These are phyloP conservation scores for Neopestalotiopsis rosae DNA, from an alignment of 2,329 filamentous ascomycete species.

Conservation along the genomic window DNA sequence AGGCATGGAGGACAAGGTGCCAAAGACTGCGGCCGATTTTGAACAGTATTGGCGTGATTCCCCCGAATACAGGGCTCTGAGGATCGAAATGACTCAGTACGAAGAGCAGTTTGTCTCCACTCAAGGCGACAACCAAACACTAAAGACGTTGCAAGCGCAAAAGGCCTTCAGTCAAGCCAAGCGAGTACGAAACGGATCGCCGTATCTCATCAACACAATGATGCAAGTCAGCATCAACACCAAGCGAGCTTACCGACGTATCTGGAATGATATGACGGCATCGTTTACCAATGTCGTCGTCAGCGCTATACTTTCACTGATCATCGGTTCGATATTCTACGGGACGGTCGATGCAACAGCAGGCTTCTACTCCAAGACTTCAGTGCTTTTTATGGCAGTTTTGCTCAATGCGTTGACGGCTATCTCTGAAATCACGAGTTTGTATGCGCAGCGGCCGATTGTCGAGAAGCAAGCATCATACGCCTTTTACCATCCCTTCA, in stretches of 20 bases:
- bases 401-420: slow-evolving; percentile 65
- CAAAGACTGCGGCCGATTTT: slow-evolving; percentile 74
- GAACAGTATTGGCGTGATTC: slow-evolving; percentile 54
- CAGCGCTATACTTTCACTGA: slow-evolving; percentile 61
- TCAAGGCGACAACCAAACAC: slow-evolving; percentile 42
- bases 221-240: slow-evolving; percentile 61
- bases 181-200: slow-evolving; percentile 57
- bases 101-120: slow-evolving; percentile 49
- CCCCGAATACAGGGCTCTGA: slow-evolving; percentile 46
- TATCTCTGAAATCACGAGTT: slow-evolving; percentile 57
- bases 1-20: slow-evolving; percentile 66
- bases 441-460: slow-evolving; percentile 51
- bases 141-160: slow-evolving; percentile 49
- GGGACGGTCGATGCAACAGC: slow-evolving; percentile 53
- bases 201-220: slow-evolving; percentile 59
- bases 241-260: slow-evolving; percentile 55
- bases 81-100: slow-evolving; percentile 55
- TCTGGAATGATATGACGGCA: slow-evolving; percentile 56
- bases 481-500: slow-evolving; percentile 33
- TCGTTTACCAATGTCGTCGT: slow-evolving; percentile 51
- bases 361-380: slow-evolving; percentile 60
- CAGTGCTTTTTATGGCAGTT: slow-evolving; percentile 64
- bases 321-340: slow-evolving; percentile 67
- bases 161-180: slow-evolving; percentile 59
- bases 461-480: slow-evolving; percentile 53